Percentiles rank a stretch among this genome's conserved stretches.
phyloP scores from a whole-genome alignment of 2,329 filamentous ascomycete species.

The Diaporthe nobilis region DNA sequence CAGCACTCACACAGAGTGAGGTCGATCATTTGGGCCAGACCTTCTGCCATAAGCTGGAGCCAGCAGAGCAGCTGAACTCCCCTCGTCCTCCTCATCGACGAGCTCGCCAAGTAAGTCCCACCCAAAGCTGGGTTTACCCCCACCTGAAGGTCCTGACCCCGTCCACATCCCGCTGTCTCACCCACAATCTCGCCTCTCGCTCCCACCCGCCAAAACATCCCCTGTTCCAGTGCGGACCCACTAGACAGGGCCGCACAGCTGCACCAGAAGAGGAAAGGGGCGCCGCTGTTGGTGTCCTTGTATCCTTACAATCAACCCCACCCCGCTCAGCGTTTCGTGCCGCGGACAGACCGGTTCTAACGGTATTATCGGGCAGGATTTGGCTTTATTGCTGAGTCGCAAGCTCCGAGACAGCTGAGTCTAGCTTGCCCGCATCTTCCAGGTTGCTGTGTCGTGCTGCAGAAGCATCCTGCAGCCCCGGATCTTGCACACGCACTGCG shows the following conservation, averaged over 20 bases:
- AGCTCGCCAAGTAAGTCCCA: slow-evolving; percentile 10
- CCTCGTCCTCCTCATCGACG: background rate
- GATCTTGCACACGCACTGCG: slow-evolving; percentile 10
- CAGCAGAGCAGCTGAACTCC: slow-evolving; percentile 9
- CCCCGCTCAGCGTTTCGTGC: slow-evolving; percentile 31
- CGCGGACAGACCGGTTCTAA: slow-evolving; percentile 24
- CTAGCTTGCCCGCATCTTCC: slow-evolving; percentile 9
- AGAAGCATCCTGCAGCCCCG: slow-evolving; percentile 25
- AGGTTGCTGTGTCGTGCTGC: slow-evolving; percentile 24
- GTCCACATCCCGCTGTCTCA: slow-evolving; percentile 36
- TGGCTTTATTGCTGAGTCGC: slow-evolving; percentile 28
- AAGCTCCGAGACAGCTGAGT: slow-evolving; percentile 1
- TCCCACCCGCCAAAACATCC: slow-evolving; percentile 35
- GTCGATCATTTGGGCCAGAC: slow-evolving; percentile 9
- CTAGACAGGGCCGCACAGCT: slow-evolving; percentile 24
- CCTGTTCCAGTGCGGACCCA: slow-evolving; percentile 34
- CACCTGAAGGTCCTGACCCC: slow-evolving; percentile 2
- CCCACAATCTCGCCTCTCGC: slow-evolving; percentile 30
- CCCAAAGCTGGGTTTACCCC: slow-evolving; percentile 1
- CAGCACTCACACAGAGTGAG: background rate
- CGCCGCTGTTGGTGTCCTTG: background rate
- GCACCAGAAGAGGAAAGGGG: slow-evolving; percentile 33
- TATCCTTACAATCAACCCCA: slow-evolving; percentile 28
- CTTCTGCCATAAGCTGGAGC: background rate
- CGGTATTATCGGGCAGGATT: slow-evolving; percentile 7